phyloP scores from a whole-genome alignment of 1,139 yeast species.

The Nakaseomyces glabratus region DNA sequence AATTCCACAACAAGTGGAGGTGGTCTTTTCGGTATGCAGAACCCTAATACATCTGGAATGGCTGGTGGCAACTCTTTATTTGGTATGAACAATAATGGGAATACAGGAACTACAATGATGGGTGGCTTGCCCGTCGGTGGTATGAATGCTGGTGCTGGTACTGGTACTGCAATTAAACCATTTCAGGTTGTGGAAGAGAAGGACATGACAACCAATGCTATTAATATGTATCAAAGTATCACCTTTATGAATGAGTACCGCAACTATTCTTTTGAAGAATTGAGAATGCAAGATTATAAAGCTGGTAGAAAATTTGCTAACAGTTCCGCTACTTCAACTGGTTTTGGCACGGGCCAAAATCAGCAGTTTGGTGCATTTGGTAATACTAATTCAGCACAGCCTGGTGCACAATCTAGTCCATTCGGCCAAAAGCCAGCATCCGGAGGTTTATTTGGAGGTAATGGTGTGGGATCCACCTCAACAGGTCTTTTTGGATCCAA shows the following conservation, averaged over 20 bases:
- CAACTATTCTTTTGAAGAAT: conserved; percentile 75
- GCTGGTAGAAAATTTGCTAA: conserved; percentile 47
- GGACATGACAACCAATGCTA: conserved; percentile 52
- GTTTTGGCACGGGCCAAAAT: conserved; percentile 24
- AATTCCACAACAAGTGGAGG: conserved; percentile 18
- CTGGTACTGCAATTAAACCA: conserved; percentile 68
- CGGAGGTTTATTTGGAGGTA: conserved; percentile 10
- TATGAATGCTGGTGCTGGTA: conserved; percentile 7
- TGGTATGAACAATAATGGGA: conserved; percentile 33
- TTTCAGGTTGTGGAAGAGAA: conserved; percentile 60
- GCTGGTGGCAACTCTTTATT: conserved; percentile 22
- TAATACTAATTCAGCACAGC: conserved; percentile 16
- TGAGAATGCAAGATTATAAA: conserved; percentile 80
- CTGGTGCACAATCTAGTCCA: conserved; percentile 13
- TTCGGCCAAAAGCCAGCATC: conserved; percentile 25
- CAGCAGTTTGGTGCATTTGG: conserved; percentile 13
- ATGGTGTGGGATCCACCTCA: conserved; percentile 29
- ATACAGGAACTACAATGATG: conserved; percentile 1
- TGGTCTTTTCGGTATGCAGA: conserved; percentile 17
- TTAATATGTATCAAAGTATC: conserved; percentile 62
- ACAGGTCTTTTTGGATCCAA: conserved; percentile 33
- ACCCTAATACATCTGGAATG: conserved; percentile 17
- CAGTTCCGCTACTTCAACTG: conserved; percentile 25
- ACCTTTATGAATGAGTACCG: conserved; percentile 86
- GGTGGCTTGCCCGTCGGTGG: background rate